Evolutionary conservation across 805 yeast genomes (phyloP), one percentile per base, ranked within the genome.

Genomic region (Nakazawaea ambrosiae): DNA sequence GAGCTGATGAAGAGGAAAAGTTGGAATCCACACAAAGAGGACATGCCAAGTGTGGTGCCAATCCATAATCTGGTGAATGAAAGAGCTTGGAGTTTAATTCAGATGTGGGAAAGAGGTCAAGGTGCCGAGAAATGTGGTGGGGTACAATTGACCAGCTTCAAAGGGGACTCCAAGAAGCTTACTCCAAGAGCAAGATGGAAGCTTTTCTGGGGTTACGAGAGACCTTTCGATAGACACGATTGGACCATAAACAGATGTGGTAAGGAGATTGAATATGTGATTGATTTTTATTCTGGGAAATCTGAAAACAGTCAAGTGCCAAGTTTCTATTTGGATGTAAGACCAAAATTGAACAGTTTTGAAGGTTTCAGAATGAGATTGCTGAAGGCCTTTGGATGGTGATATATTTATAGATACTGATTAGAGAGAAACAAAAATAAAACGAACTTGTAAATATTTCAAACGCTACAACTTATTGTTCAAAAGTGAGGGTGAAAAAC

Each of bases 161-260:
- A 83, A 57, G 98, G 97, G 5, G 95, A 92, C 54, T 77, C 89
- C 33, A 74, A 77, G 45, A 82, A 83, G 48, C 50, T 87, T 28
- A 87, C 97, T 0, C 98, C 98, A 5, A 70, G 92, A 48, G 97
- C 97, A 0, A 70, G 85, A 44, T 65, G 82, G 42, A 73, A 79
- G 41, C 58, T 73, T 36, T 52, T 77, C 27, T 50, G 85, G 36
- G 96, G 95, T 0, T 68, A 73, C 40, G 78, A 76, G 34, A 72
- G 72, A 44, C 98, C 98, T 0, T 90, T 90, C 61, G 98, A 90
- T 60, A 73, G 98, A 50, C 98, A 90, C 55, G 98, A 90, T 59
- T 90, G 98, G 98, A 66, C 72, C 5, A 71, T 90, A 9, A 78
- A 83, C 49, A 65, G 97, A 37, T 86, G 96, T 57, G 97, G 97